Evolutionary conservation across 148 eudicot genomes (phyloP), one percentile per base, ranked within the genome.

Genomic region (Camellia granthamiana): DNA sequence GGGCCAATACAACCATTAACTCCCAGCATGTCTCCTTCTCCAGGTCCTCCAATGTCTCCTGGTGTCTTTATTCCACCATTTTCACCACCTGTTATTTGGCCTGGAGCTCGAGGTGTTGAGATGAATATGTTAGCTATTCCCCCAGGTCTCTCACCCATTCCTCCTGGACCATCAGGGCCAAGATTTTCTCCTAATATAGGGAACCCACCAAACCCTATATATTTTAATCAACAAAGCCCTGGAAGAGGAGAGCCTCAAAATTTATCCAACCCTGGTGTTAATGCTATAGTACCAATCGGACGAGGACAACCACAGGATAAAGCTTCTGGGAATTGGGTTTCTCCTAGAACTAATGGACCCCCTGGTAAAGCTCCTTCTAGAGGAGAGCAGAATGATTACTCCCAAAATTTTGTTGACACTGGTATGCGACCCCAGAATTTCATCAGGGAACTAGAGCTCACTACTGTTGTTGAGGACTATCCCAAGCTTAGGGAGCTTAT

Each of bases 331-430:
- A 88, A 90, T 63, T 92, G 95, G 92, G 84, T 82, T 72, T 92
- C 97, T 77, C 86, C 93, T 67, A 89, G 90, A 88, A 89, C 78
- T 59, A 87, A 83, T 69, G 92, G 85, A 65, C 93, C 91, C 30
- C 83, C 88, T 78, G 97, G 97, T 81, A 95, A 92, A 88, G 99
- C 97, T 83, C 99, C 99, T 69, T 93, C 99, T 15, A 90, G 99
- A 80, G 99, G 97, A 84, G 99, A 95, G 88, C 99, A 95, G 79
- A 95, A 95, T 88, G 99, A 95, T 82, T 95, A 93, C 82, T 95
- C 99, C 38, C 99, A 95, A 82, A 95, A 95, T 81, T 95, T 95
- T 87, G 99, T 95, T 70, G 99, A 95, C 85, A 90, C 97, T 81
- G 99, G 99, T 66, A 88, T 90, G 99, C 90, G 97, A 6, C 99